Conservation (phyloP, 2,329 filamentous ascomycete species). For the Escovopsis sp. region DNA sequence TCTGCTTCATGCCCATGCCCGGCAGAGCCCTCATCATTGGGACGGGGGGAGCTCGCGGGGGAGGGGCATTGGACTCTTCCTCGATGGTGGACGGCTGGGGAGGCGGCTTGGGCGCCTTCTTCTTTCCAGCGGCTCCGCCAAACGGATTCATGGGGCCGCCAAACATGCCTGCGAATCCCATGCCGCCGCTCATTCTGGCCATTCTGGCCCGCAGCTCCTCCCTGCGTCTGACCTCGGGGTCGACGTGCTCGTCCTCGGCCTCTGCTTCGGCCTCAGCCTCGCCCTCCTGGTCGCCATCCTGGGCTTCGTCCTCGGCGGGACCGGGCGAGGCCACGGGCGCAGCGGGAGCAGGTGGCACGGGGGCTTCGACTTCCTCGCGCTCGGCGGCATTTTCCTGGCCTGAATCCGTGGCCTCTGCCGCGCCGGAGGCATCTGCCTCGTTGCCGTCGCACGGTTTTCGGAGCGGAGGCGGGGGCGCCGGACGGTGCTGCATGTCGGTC, state of each 20-base stretch:
- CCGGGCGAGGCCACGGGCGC: conserved; percentile 19
- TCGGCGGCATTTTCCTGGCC: conserved; percentile 47
- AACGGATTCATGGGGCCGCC: conserved; percentile 55
- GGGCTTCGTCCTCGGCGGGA: conserved; percentile 30
- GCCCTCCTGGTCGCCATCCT: conserved; percentile 38
- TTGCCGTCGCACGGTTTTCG: conserved; percentile 46
- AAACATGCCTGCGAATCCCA: conserved; percentile 94
- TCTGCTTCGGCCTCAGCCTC: conserved; percentile 42
- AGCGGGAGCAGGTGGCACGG: too few relatives aligned
- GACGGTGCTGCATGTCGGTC: conserved; percentile 25
- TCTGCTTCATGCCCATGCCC: conserved; percentile 49
- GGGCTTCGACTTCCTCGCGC: conserved; percentile 55
- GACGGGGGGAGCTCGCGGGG: conserved; percentile 32
- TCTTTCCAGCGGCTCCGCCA: conserved; percentile 29
- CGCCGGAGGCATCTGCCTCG: conserved; percentile 49
- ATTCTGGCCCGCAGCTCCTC: conserved; percentile 87
- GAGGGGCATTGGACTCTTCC: conserved; percentile 28
- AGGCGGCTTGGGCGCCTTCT: conserved; percentile 33
- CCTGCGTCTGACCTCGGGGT: conserved; percentile 71
- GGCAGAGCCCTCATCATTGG: conserved; percentile 52
- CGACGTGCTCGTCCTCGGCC: conserved; percentile 70
- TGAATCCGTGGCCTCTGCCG: conserved; percentile 46
- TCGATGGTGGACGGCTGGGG: conserved; percentile 25
- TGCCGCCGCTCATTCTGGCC: conserved; percentile 96
- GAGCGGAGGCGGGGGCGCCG: conserved; percentile 27